These are phyloP conservation scores for Syzygium jambos DNA, from an alignment of 345 rosid species.

Conservation along the genomic window DNA sequence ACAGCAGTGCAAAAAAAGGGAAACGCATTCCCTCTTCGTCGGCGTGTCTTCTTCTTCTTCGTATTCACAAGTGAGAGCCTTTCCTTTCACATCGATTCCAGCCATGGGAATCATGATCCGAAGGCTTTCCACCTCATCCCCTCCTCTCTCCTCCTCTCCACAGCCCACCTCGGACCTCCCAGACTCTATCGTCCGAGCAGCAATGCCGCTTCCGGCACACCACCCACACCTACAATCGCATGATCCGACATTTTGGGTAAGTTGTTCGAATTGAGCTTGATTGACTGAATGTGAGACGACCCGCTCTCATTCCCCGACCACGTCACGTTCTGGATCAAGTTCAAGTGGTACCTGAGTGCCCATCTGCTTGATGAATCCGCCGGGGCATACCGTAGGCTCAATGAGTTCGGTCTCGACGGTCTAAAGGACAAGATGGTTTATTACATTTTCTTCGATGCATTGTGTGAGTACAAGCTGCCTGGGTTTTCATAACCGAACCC, in stretches of 20 bases:
- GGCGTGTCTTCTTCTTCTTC: too few relatives aligned
- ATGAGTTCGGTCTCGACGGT: slow-evolving; percentile 40
- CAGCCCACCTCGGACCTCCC: slow-evolving; percentile 11
- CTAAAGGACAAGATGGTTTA: slow-evolving; percentile 65
- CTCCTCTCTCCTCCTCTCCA: too few relatives aligned
- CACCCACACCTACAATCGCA: slow-evolving; percentile 60
- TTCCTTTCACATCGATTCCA: too few relatives aligned
- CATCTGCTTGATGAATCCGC: slow-evolving; percentile 65
- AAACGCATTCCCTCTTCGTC: background rate
- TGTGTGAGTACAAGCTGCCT: slow-evolving; percentile 62
- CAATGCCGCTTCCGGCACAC: slow-evolving; percentile 36
- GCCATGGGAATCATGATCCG: too few relatives aligned
- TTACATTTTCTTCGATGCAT: slow-evolving; percentile 56
- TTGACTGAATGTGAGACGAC: slow-evolving; percentile 30
- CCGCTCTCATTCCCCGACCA: slow-evolving; percentile 46
- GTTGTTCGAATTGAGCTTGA: slow-evolving; percentile 74
- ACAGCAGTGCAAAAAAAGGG: background rate
- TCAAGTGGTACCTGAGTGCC: slow-evolving; percentile 62
- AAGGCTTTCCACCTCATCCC: too few relatives aligned
- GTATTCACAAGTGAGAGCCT: too few relatives aligned
- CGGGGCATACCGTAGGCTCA: slow-evolving; percentile 30
- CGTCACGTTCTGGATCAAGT: slow-evolving; percentile 58
- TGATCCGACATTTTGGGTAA: slow-evolving; percentile 87
- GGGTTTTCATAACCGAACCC: background rate
- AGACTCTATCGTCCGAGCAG: slow-evolving; percentile 39